A percentile compares a stretch with the other conserved stretches of the same genome.
Evolutionary conservation across 371 early-diverging fungal genomes (phyloP).

Genomic region (Haplosporangium sp.): DNA sequence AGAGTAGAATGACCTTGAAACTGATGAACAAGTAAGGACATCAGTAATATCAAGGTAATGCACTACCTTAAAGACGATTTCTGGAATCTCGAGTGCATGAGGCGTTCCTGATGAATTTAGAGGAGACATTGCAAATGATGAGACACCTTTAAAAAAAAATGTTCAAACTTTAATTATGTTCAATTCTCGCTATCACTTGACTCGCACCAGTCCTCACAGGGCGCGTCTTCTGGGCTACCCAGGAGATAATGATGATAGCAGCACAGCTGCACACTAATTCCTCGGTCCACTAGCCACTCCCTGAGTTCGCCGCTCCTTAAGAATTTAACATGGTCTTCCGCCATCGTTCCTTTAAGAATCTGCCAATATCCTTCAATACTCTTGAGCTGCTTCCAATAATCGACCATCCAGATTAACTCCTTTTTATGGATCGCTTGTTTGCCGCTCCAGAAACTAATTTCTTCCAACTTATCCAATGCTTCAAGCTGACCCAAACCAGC

Average conservation of each 20-base stretch:
- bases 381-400: not conserved
- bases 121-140: too few relatives aligned
- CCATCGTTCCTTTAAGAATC: not conserved
- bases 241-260: too few relatives aligned
- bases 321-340: not conserved
- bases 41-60: not conserved
- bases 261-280: too few relatives aligned
- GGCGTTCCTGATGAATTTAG: too few relatives aligned
- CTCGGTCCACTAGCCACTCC: too few relatives aligned
- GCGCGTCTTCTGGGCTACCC: too few relatives aligned
- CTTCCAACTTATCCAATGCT: not conserved
- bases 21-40: not conserved
- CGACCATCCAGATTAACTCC: not conserved
- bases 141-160: too few relatives aligned
- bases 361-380: not conserved
- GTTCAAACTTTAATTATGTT: too few relatives aligned
- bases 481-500: slow-evolving; percentile 2
- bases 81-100: too few relatives aligned
- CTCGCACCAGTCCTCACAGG: too few relatives aligned
- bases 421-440: not conserved
- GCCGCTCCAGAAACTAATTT: not conserved
- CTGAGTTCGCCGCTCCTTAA: not conserved
- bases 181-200: too few relatives aligned
- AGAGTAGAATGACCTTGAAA: not conserved
- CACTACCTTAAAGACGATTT: too few relatives aligned